phyloP scores from a whole-genome alignment of 1,284 basidiomycete species.

The Meripilus lineatus region DNA sequence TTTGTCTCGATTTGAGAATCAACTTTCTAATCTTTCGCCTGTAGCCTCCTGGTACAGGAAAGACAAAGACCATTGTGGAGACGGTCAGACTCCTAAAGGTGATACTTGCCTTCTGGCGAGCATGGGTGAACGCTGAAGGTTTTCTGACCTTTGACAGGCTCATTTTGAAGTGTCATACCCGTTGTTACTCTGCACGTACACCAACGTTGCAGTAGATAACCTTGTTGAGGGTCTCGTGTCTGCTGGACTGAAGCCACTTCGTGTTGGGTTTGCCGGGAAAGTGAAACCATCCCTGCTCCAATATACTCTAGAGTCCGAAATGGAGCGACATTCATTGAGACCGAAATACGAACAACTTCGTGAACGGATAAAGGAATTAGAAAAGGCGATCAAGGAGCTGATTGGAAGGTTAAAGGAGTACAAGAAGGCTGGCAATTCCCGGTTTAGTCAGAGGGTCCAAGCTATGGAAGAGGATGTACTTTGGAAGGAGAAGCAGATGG shows the following conservation, averaged over 20 bases:
- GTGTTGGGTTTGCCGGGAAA: constrained; percentile 66
- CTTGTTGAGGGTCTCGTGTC: constrained; percentile 71
- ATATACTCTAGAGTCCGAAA: constrained; percentile 31
- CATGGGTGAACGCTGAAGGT: not conserved
- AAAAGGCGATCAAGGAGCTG: constrained; percentile 23
- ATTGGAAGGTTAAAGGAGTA: constrained; percentile 9
- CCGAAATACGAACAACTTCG: constrained; percentile 36
- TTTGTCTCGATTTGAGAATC: constrained; percentile 6
- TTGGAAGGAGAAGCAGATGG: constrained; percentile 30
- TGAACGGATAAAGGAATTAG: constrained; percentile 27
- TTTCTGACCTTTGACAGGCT: constrained; percentile 30
- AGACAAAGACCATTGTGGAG: constrained; percentile 90
- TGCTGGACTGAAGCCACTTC: constrained; percentile 68
- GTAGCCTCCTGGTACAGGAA: constrained; percentile 90
- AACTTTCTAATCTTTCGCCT: constrained; percentile 5
- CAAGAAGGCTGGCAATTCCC: not conserved
- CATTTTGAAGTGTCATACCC: constrained; percentile 85
- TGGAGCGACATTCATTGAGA: constrained; percentile 54
- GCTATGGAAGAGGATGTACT: constrained; percentile 39
- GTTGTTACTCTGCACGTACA: constrained; percentile 87
- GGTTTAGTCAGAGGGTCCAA: constrained; percentile 20
- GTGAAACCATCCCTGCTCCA: constrained; percentile 48
- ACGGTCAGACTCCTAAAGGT: constrained; percentile 81
- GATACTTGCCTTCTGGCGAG: not conserved
- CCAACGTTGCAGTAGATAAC: constrained; percentile 94